Conservation (phyloP, 768 basidiomycete genomes). For the Suillus hirtellus region DNA sequence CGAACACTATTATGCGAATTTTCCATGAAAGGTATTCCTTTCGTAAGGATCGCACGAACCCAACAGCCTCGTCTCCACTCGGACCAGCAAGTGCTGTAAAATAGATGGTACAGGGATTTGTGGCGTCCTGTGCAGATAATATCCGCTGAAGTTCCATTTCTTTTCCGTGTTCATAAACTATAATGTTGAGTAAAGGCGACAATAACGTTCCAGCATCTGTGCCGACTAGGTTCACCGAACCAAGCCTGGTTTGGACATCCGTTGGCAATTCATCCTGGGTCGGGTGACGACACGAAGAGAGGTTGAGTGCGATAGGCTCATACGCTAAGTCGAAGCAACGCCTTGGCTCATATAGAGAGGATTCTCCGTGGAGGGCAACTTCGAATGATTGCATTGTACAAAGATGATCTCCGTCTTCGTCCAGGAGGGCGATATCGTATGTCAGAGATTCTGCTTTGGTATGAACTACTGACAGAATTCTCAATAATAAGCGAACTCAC, state of each 20-base stretch:
- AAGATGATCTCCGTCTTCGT: neutral
- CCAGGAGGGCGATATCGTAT: neutral
- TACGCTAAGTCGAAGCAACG: neutral
- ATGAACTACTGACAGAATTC: neutral
- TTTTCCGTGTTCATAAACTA: neutral
- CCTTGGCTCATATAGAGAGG: neutral
- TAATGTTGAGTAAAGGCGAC: neutral
- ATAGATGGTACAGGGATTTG: slow-evolving; percentile 25
- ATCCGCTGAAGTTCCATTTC: neutral
- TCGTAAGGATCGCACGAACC: slow-evolving; percentile 32
- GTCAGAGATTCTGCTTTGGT: neutral
- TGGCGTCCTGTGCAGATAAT: slow-evolving; percentile 9
- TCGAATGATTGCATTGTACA: slow-evolving; percentile 4
- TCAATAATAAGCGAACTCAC: neutral
- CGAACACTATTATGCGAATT: slow-evolving; percentile 32
- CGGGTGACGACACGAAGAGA: neutral
- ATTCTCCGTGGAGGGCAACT: slow-evolving; percentile 2
- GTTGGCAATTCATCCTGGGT: neutral
- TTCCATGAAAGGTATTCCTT: slow-evolving; percentile 34
- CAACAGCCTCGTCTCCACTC: slow-evolving; percentile 33
- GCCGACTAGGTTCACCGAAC: neutral
- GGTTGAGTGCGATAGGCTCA: neutral
- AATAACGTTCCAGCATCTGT: neutral
- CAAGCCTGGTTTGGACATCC: neutral
- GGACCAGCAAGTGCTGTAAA: slow-evolving; percentile 29